A percentile compares a stretch with the other conserved stretches of the same genome.
Conservation (phyloP, 371 early-diverging fungal species). For the Circinella umbellata region DNA sequence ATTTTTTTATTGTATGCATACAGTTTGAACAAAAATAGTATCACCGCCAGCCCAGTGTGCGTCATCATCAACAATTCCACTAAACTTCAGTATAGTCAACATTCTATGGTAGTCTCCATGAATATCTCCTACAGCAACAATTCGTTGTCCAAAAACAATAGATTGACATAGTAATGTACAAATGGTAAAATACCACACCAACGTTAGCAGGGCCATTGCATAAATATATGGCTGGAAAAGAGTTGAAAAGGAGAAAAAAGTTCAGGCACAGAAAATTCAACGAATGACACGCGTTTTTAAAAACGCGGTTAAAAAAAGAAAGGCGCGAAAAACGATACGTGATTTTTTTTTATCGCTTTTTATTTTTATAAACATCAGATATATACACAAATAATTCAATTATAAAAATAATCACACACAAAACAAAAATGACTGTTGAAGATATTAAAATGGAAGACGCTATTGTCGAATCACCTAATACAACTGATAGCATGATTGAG, state of each 20-base stretch:
- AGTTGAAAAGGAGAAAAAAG: neutral
- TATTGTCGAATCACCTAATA: neutral
- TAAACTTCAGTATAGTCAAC: constrained; percentile 61
- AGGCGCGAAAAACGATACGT: neutral
- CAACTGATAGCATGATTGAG: neutral
- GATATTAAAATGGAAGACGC: constrained; percentile 8
- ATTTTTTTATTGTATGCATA: constrained; percentile 16
- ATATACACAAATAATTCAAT: too few species aligned
- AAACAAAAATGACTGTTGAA: neutral
- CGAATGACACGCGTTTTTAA: neutral
- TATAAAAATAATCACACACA: too few species aligned
- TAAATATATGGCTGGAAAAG: neutral
- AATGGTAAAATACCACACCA: neutral
- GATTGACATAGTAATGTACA: neutral
- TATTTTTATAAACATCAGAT: neutral
- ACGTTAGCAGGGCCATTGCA: too few species aligned
- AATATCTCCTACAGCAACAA: constrained; percentile 80
- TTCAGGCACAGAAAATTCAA: neutral
- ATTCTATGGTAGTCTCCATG: constrained; percentile 74
- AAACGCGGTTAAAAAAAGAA: neutral
- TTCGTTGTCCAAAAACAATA: constrained; percentile 37
- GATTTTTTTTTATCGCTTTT: neutral
- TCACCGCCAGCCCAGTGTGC: constrained; percentile 69
- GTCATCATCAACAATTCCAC: constrained; percentile 62
- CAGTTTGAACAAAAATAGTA: constrained; percentile 59